Conservation (phyloP, 1,139 yeast species). For the Blastobotrys apis region DNA sequence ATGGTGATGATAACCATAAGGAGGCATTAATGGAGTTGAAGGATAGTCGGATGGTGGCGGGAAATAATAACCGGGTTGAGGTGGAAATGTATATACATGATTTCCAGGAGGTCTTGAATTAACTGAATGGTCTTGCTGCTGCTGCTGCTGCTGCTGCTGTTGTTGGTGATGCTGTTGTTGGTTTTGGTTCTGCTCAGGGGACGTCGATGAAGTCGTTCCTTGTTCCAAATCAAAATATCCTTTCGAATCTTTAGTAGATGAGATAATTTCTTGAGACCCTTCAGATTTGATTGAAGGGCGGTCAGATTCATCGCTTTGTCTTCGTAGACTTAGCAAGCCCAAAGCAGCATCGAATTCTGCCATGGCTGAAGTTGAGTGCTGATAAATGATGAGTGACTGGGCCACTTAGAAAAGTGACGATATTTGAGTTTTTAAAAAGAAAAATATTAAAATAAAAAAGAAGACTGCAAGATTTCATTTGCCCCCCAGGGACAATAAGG, state of each 20-base stretch:
- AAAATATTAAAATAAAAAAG: no score
- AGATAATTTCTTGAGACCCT: neutral
- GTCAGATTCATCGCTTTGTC: constrained; percentile 12
- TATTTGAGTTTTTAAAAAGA: no score
- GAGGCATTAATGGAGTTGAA: constrained; percentile 4
- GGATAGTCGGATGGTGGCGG: constrained; percentile 2
- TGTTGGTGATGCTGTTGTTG: neutral
- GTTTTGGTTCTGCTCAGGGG: constrained; percentile 1
- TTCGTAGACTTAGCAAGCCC: constrained; percentile 15
- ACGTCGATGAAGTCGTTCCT: neutral
- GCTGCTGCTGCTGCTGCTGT: no score
- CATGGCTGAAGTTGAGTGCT: constrained; percentile 9
- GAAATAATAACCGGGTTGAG: constrained; percentile 8
- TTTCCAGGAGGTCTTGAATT: constrained; percentile 3
- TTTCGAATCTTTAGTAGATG: neutral
- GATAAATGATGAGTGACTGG: no score
- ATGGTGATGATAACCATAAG: constrained; percentile 11
- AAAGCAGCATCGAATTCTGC: constrained; percentile 18
- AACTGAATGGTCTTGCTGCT: constrained; percentile 3
- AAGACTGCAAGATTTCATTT: no score
- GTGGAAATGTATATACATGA: constrained; percentile 11
- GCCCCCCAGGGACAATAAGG: no score
- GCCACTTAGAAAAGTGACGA: no score
- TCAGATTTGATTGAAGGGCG: neutral
- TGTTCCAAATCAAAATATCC: neutral